phyloP scores from a whole-genome alignment of 768 basidiomycete genomes.

The Xerocomus brunneocitrinus region DNA sequence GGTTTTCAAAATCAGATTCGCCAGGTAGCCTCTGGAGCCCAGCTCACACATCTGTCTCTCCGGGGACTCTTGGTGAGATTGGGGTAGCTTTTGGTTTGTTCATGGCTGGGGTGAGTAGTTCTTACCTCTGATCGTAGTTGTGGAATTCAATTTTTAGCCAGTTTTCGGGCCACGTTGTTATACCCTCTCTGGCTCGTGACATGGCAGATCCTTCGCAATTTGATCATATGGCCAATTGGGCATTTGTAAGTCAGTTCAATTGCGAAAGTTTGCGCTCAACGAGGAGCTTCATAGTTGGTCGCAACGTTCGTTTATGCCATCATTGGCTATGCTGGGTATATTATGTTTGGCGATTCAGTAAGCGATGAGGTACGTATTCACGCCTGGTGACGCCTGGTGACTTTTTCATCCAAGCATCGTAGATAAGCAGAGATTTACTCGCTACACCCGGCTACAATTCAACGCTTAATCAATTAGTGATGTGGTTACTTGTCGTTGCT shows the following conservation, averaged over 20 bases:
- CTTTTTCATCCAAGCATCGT: conserved; percentile 1
- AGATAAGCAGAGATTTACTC: conserved; percentile 84
- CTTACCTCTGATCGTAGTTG: neutral
- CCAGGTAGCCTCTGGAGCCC: conserved; percentile 83
- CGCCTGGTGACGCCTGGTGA: neutral
- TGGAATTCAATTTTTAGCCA: conserved; percentile 22
- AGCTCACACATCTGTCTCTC: conserved; percentile 58
- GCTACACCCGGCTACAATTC: conserved; percentile 68
- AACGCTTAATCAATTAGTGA: conserved; percentile 62
- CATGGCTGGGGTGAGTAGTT: conserved; percentile 74
- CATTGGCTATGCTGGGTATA: conserved; percentile 78
- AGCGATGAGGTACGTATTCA: conserved; percentile 66
- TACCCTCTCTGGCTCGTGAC: conserved; percentile 85
- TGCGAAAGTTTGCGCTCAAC: neutral
- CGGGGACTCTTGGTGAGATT: conserved; percentile 52
- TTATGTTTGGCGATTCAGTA: conserved; percentile 84
- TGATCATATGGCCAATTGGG: conserved; percentile 75
- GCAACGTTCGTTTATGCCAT: conserved; percentile 60
- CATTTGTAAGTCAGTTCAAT: conserved; percentile 59
- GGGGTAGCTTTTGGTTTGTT: conserved; percentile 85
- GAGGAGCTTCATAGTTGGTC: conserved; percentile 39
- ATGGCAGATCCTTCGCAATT: conserved; percentile 83
- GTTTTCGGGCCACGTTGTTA: conserved; percentile 90
- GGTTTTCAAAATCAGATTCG: conserved; percentile 60
- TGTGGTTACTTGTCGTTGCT: conserved; percentile 84